Evolutionary conservation across 768 basidiomycete genomes (phyloP).

Genomic region (Tulasnella calospora): DNA sequence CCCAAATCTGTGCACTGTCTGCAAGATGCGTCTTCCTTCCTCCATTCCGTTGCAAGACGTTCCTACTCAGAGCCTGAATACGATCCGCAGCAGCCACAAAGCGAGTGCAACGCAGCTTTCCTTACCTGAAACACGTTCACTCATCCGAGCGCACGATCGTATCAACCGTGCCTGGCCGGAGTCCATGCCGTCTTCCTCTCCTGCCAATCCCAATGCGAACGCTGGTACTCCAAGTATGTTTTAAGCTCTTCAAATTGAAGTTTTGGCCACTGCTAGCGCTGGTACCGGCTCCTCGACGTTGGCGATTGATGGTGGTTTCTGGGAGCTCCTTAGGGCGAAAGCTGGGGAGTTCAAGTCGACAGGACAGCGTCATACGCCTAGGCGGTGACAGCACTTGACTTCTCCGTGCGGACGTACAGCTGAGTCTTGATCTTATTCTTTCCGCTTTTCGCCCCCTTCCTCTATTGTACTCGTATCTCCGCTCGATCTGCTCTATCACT

Average conservation of each 20-base stretch:
- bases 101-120: no score
- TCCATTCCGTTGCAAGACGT: no score
- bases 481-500: neutral
- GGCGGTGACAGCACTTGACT: neutral
- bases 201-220: neutral
- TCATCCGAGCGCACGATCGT: slow-evolving; percentile 18
- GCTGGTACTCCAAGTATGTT: neutral
- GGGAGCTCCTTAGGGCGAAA: neutral
- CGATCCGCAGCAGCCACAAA: no score
- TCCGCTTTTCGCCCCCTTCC: neutral
- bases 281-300: neutral
- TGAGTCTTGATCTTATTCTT: neutral
- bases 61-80: no score
- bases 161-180: slow-evolving; percentile 14
- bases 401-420: neutral
- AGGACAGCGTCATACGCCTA: neutral
- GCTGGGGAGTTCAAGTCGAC: neutral
- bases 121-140: slow-evolving; percentile 10
- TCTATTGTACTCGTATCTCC: neutral
- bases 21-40: no score
- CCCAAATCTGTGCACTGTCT: no score
- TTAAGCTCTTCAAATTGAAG: neutral
- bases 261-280: neutral
- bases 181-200: neutral
- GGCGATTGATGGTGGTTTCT: neutral